Evolutionary conservation across 495 filamentous ascomycete species (phyloP), one percentile per base, ranked within the genome.

Genomic region (Aspergillus campestris): DNA sequence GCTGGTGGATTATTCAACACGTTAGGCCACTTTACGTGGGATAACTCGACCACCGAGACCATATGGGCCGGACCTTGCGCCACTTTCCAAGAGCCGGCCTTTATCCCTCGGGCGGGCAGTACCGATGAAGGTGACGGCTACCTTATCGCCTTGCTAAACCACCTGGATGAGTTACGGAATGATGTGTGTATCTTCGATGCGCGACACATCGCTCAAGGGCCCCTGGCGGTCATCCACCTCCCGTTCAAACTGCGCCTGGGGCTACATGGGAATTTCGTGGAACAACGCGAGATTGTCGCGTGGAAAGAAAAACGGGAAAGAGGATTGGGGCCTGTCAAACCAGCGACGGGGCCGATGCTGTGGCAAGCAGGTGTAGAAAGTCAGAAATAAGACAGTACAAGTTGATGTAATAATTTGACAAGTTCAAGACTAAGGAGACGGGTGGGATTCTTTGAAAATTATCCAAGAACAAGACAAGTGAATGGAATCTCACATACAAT

Each of bases 51-150:
- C 1, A 37, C 44, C 1, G 51, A 69, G 32, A 60, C 61, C 11
- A 74, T 64, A 44, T 76, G 65, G 51, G 59, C 71, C 29, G 71
- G 72, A 28, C 50, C 50, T 6, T 71, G 70, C 0, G 65, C 61
- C 28, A 73, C 71, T 0, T 72, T 77, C 56, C 77, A 80, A 47
- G 75, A 79, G 48, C 75, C 77, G 1, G 66, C 71, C 0, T 79
- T 79, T 50, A 71, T 78, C 14, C 75, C 75, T 0, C 61, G 55
- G 47, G 49, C 60, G 2, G 40, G 11, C 3, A 54, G 45, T 6
- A 24, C 18, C 18, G 18, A 24, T 24, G 18, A 24, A 24, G 18
- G 18, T 2, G 18, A 24, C 18, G 18, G 76, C 79, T 79, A 73
- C 40, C 52, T 80, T 9, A 67, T 75, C 4, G 68, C 69, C 29